Base-by-base conservation (phyloP, 805 yeast genomes). In the Cyberlindnera bimundalis region DNA sequence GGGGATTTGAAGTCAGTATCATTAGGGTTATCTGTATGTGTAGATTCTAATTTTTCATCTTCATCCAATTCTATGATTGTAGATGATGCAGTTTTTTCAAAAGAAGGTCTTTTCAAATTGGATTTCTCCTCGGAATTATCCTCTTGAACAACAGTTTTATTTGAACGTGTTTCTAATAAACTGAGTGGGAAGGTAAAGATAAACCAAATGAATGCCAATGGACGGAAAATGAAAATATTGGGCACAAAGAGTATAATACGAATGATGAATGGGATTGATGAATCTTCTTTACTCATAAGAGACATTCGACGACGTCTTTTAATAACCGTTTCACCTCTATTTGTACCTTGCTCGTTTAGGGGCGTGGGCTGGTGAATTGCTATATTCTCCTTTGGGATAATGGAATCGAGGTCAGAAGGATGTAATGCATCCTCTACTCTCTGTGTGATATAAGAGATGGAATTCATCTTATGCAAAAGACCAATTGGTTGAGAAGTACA, bases 101-200 rank as follows among this genome's bases (percentile, higher is more conserved):
- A 17, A 17, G 25, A 35, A n/a, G 32, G 39, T n/a, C 33, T 24
- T 25, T 9, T 38, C 11, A 11, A 8, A 18, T 14, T 21, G 23
- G 18, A 35, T 28, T 39, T 25, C 28, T 23, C 17, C 24, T 34
- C 44, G 20, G 32, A 33, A 12, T 31, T 26, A 19, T 37, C 36
- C 2, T 33, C 40, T 14, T 18, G 6, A 17, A 14, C 19, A 6
- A 6, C 29, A 13, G 17, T 27, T 10, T 39, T 26, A 18, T 20
- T 30, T 5, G 33, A 24, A 18, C 38, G 47, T 24, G 51, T 50
- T 32, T 64, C 68, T 21, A 77, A 53, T 14, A 75, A 52, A 41
- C 69, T 65, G 45, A 80, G 60, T 0, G 90, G 90, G 52, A 71
- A 76, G 2, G 80, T 69, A 6, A 76, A 42, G n/a, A 81, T 45